Conservation (phyloP, 116 monocot genomes). For the Dioscorea cayenensis region DNA sequence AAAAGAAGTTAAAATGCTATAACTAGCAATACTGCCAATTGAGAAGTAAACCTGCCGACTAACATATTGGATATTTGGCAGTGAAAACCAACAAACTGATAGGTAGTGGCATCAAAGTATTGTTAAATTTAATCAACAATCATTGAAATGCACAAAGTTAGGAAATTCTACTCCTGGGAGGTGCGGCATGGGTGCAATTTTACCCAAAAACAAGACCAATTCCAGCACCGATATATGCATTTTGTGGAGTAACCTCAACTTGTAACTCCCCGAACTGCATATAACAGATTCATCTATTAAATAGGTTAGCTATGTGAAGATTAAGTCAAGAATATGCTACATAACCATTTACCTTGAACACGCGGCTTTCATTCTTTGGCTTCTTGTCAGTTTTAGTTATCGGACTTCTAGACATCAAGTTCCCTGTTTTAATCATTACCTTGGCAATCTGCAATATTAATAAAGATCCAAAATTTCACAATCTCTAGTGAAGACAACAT, state of each 20-base stretch:
- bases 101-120: no score
- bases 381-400: slow-evolving; percentile 24
- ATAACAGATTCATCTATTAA: background rate
- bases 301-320: background rate
- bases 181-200: background rate
- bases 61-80: background rate
- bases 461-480: background rate
- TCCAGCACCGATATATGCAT: slow-evolving; percentile 75
- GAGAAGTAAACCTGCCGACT: background rate
- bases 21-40: background rate
- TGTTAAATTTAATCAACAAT: no score
- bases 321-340: background rate
- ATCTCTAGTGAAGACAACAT: background rate
- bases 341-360: slow-evolving; percentile 46
- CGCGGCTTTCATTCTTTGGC: slow-evolving; percentile 44
- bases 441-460: slow-evolving; percentile 57
- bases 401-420: slow-evolving; percentile 40
- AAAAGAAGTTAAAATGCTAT: background rate
- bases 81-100: no score
- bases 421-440: slow-evolving; percentile 62
- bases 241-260: slow-evolving; percentile 65
- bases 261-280: slow-evolving; percentile 87
- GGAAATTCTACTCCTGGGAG: background rate
- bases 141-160: background rate
- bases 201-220: slow-evolving; percentile 77